A percentile compares a stretch with the other conserved stretches of the same genome.
phyloP scores from a whole-genome alignment of 1,284 basidiomycete species.

The Pterulicium gracile region DNA sequence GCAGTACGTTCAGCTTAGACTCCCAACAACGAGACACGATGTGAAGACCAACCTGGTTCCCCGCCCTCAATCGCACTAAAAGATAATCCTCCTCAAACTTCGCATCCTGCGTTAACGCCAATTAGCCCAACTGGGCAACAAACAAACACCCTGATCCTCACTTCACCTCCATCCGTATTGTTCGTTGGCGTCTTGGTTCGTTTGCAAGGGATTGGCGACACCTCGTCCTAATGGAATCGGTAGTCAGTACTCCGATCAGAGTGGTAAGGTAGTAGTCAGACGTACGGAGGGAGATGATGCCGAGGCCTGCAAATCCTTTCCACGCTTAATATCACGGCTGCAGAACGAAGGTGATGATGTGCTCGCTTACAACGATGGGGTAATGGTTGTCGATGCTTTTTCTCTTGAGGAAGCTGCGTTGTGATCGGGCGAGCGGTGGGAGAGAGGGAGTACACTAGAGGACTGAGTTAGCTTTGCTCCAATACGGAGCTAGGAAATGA shows the following conservation, averaged over 20 bases:
- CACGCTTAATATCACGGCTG: background rate
- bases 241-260: background rate
- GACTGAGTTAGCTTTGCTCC: too few species aligned
- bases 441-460: background rate
- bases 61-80: background rate
- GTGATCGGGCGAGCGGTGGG: background rate
- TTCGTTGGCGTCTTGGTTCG: conserved; percentile 1
- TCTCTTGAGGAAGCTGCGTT: too few species aligned
- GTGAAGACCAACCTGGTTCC: background rate
- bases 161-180: background rate
- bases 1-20: background rate
- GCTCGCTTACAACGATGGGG: conserved; percentile 1
- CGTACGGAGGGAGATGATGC: background rate
- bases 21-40: background rate
- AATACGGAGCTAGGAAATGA: too few species aligned
- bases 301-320: background rate
- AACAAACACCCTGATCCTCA: background rate
- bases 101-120: background rate
- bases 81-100: background rate
- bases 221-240: background rate
- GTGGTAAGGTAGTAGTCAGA: background rate
- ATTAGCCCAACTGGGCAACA: background rate
- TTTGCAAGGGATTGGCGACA: background rate
- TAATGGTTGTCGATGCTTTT: conserved; percentile 2
- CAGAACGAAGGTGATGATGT: background rate